Conservation (phyloP, 1,139 yeast genomes). For the Candida tetrigidarum region DNA sequence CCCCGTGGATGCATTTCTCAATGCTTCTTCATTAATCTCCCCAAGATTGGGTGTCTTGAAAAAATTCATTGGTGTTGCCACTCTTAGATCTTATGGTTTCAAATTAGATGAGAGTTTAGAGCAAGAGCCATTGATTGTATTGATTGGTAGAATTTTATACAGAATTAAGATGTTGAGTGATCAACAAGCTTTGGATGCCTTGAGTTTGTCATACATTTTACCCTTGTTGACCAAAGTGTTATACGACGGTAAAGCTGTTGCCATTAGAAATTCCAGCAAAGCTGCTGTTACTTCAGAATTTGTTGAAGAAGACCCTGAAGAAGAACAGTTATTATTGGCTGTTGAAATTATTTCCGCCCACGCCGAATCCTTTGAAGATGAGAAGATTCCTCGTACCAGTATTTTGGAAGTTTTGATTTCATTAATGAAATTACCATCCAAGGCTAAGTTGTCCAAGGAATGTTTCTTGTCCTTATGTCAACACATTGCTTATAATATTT, state of each 20-base stretch:
- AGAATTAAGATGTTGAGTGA: slow-evolving; percentile 76
- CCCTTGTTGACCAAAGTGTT: slow-evolving; percentile 73
- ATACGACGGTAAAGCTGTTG: slow-evolving; percentile 59
- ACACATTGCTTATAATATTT: slow-evolving; percentile 66
- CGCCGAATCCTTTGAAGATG: slow-evolving; percentile 71
- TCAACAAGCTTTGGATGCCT: slow-evolving; percentile 69
- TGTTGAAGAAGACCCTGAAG: slow-evolving; percentile 81
- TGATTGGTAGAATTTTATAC: slow-evolving; percentile 70
- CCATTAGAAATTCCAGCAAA: slow-evolving; percentile 55
- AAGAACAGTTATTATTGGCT: slow-evolving; percentile 81
- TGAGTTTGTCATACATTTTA: slow-evolving; percentile 70
- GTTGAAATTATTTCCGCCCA: slow-evolving; percentile 79
- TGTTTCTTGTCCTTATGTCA: slow-evolving; percentile 78
- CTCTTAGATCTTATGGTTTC: slow-evolving; percentile 56
- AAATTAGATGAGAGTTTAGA: slow-evolving; percentile 44
- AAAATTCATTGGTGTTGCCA: slow-evolving; percentile 67
- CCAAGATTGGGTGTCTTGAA: slow-evolving; percentile 56
- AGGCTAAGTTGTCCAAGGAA: slow-evolving; percentile 82
- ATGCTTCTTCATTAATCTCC: slow-evolving; percentile 45
- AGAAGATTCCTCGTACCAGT: slow-evolving; percentile 67
- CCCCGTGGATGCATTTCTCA: slow-evolving; percentile 42
- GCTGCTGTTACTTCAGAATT: slow-evolving; percentile 59
- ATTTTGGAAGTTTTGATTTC: slow-evolving; percentile 66
- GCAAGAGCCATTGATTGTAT: slow-evolving; percentile 56
- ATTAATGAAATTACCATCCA: slow-evolving; percentile 73